Evolutionary conservation across 805 yeast species (phyloP).

Genomic region (Pichia rugopelliculosa): DNA sequence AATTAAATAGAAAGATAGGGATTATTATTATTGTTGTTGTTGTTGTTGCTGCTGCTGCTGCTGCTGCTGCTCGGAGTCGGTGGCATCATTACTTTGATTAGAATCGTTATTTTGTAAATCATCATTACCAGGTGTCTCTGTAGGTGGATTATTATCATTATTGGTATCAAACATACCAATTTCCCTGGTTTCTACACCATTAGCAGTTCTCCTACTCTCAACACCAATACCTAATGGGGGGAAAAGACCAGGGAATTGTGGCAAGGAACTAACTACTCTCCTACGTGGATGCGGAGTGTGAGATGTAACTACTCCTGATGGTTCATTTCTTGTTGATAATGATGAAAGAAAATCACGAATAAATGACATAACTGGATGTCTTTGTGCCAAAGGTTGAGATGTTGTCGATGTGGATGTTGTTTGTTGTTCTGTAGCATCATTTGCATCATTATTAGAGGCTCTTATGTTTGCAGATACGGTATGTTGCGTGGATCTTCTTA

Average conservation of each 20-base stretch:
- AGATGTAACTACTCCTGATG: not conserved
- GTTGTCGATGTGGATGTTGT: not conserved
- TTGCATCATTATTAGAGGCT: not conserved
- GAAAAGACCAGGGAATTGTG: conserved; percentile 22
- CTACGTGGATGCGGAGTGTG: conserved; percentile 3
- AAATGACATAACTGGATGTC: not conserved
- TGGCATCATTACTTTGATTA: not conserved
- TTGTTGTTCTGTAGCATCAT: not conserved
- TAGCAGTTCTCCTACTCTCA: conserved; percentile 38
- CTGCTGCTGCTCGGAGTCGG: not conserved
- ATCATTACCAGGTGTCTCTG: not conserved
- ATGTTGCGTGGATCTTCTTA: not conserved
- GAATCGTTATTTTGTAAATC: not conserved
- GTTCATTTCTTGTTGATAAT: not conserved
- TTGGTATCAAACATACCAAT: not conserved
- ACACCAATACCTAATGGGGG: conserved; percentile 44
- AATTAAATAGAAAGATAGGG: no score
- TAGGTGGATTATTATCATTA: not conserved
- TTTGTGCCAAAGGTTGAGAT: not conserved
- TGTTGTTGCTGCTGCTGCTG: no score
- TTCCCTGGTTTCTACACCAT: conserved; percentile 36
- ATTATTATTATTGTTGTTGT: not conserved
- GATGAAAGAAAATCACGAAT: conserved; percentile 9
- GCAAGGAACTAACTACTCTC: conserved; percentile 12
- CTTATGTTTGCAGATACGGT: not conserved